A percentile compares a stretch with the other conserved stretches of the same genome.
Conservation (phyloP, 345 rosid genomes). For the Brassica carinata region DNA sequence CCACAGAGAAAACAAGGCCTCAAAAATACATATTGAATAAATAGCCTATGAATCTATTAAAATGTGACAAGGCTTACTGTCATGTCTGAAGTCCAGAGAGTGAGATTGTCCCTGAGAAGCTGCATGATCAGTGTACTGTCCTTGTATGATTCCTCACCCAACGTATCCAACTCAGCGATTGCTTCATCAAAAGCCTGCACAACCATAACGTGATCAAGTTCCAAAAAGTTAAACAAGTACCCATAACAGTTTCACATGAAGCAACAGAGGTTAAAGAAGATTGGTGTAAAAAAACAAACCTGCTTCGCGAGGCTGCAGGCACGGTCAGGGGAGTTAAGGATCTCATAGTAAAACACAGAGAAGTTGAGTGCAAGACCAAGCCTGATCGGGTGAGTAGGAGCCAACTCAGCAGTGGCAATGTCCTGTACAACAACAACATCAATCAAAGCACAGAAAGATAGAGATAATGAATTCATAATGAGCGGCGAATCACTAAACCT, state of each 20-base stretch:
- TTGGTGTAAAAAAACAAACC: background rate
- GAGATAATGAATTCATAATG: background rate
- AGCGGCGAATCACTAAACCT: background rate
- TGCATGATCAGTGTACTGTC: background rate
- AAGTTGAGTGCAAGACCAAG: background rate
- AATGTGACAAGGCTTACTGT: background rate
- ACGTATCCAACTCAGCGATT: background rate
- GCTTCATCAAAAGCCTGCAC: background rate
- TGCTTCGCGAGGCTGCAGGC: background rate
- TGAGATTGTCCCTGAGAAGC: background rate
- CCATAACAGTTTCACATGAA: background rate
- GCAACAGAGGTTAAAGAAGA: background rate
- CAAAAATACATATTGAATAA: background rate
- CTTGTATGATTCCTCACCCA: background rate
- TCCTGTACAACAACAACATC: background rate
- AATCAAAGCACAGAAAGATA: background rate
- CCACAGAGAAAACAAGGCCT: background rate
- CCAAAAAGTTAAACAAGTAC: background rate
- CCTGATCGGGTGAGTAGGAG: background rate
- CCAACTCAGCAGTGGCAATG: background rate
- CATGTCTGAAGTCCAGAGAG: slow-evolving; percentile 2
- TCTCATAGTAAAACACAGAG: background rate
- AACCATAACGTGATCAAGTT: background rate
- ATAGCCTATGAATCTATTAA: background rate
- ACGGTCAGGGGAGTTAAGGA: background rate